Conservation (phyloP, 306 rosid species). For the Aeschynomene evenia region DNA sequence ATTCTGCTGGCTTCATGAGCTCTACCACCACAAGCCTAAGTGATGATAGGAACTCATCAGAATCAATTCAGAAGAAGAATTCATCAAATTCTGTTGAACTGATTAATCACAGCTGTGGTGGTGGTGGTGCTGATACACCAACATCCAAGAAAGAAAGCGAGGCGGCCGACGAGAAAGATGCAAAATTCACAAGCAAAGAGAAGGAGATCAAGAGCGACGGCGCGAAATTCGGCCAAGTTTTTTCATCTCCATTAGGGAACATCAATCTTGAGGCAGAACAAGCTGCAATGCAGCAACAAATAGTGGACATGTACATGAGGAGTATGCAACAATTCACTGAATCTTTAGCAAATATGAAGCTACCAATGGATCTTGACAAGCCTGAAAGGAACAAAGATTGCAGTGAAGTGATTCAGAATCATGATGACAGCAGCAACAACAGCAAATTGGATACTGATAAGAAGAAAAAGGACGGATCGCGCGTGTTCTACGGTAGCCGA, state of each 20-base stretch:
- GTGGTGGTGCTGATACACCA: constrained; percentile 59
- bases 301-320: constrained; percentile 88
- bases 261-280: constrained; percentile 73
- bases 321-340: constrained; percentile 90
- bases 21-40: constrained; percentile 72
- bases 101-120: constrained; percentile 35
- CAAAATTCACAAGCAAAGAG: constrained; percentile 42
- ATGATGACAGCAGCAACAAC: constrained; percentile 10
- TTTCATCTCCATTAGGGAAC: constrained; percentile 68
- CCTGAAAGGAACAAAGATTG: constrained; percentile 46
- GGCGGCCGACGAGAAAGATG: constrained; percentile 41
- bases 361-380: constrained; percentile 77
- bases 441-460: constrained; percentile 48
- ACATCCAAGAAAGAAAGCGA: constrained; percentile 62
- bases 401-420: constrained; percentile 50
- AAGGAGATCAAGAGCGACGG: constrained; percentile 39
- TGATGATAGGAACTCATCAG: constrained; percentile 68
- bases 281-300: constrained; percentile 80
- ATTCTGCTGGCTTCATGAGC: constrained; percentile 71
- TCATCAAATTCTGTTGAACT: constrained; percentile 37
- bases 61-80: constrained; percentile 60
- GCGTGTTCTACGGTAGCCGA: constrained; percentile 83
- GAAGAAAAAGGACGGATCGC: constrained; percentile 74
- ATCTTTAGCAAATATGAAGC: constrained; percentile 88
- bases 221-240: constrained; percentile 54